A percentile compares a stretch with the other conserved stretches of the same genome.
phyloP scores from a whole-genome alignment of 2,329 filamentous ascomycete species.

The Trichoderma semiorbis region DNA sequence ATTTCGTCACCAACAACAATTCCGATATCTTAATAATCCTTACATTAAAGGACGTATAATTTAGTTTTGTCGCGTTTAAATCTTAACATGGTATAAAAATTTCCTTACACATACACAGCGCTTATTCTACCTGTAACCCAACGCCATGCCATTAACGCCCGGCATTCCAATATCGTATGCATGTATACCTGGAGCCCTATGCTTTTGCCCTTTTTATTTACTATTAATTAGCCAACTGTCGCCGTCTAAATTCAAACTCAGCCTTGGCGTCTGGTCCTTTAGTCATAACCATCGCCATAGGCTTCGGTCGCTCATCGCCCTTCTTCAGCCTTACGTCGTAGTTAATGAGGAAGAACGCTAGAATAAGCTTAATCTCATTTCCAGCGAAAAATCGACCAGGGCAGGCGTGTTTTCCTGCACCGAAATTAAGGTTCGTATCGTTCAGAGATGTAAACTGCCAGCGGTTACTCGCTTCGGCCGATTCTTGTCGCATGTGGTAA shows the following conservation, averaged over 20 bases:
- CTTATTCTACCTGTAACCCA: background rate
- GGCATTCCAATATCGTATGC: background rate
- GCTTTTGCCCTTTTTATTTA: background rate
- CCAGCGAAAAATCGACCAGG: slow-evolving; percentile 49
- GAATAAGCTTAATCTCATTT: slow-evolving; percentile 48
- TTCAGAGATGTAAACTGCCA: slow-evolving; percentile 43
- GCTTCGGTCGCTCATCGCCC: slow-evolving; percentile 38
- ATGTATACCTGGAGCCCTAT: background rate
- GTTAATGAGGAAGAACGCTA: slow-evolving; percentile 45
- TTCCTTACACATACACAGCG: background rate
- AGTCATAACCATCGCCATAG: slow-evolving; percentile 38
- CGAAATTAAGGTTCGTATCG: slow-evolving; percentile 45
- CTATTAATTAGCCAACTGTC: slow-evolving; percentile 25
- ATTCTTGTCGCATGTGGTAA: slow-evolving; percentile 41
- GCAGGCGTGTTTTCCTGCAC: slow-evolving; percentile 46
- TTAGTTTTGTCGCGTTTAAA: background rate
- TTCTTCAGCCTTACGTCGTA: slow-evolving; percentile 42
- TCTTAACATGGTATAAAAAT: background rate
- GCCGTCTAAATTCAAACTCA: slow-evolving; percentile 39
- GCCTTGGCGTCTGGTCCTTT: slow-evolving; percentile 41
- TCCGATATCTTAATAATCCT: background rate
- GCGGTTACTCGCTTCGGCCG: slow-evolving; percentile 36
- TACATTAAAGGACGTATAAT: background rate
- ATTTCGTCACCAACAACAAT: background rate
- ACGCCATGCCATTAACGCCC: background rate